These are phyloP conservation scores for Diaporthe ilicicola DNA, from an alignment of 2,329 filamentous ascomycete genomes.

Conservation along the genomic window DNA sequence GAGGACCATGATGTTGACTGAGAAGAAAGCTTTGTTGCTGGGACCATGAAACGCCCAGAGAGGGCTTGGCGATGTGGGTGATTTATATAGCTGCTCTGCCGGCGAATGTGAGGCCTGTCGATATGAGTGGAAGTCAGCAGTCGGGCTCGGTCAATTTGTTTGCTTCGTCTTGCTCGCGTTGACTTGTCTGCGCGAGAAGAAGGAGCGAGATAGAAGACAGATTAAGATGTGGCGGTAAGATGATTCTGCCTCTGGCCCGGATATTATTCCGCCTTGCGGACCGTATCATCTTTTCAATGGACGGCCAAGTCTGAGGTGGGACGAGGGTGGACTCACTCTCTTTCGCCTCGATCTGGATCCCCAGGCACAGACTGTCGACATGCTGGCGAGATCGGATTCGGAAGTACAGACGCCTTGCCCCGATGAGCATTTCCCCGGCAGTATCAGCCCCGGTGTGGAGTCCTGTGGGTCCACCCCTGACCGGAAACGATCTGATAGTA, in stretches of 20 bases:
- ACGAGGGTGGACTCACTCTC: constrained; percentile 30
- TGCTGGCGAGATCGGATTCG: constrained; percentile 19
- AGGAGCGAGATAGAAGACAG: neutral
- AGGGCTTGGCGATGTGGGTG: neutral
- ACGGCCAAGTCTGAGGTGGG: constrained; percentile 3
- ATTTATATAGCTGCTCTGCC: neutral
- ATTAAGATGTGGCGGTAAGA: constrained; percentile 12
- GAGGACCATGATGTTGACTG: constrained; percentile 32
- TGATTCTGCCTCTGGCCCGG: neutral
- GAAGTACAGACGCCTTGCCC: constrained; percentile 2
- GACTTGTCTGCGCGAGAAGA: neutral
- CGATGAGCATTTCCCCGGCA: constrained; percentile 6
- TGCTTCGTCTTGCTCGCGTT: neutral
- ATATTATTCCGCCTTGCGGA: constrained; percentile 4
- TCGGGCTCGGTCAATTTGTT: no score
- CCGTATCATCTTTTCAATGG: constrained; percentile 8
- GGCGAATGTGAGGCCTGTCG: neutral
- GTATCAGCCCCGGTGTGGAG: constrained; percentile 19
- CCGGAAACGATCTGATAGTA: constrained; percentile 22
- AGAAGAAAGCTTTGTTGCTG: neutral
- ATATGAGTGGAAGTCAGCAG: neutral
- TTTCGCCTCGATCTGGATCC: constrained; percentile 17
- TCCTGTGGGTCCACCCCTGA: constrained; percentile 17
- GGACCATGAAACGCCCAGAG: neutral
- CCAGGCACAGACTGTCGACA: constrained; percentile 4